Evolutionary conservation across 108 stramenopile species (phyloP).

Genomic region (Conticribra guillardii): DNA sequence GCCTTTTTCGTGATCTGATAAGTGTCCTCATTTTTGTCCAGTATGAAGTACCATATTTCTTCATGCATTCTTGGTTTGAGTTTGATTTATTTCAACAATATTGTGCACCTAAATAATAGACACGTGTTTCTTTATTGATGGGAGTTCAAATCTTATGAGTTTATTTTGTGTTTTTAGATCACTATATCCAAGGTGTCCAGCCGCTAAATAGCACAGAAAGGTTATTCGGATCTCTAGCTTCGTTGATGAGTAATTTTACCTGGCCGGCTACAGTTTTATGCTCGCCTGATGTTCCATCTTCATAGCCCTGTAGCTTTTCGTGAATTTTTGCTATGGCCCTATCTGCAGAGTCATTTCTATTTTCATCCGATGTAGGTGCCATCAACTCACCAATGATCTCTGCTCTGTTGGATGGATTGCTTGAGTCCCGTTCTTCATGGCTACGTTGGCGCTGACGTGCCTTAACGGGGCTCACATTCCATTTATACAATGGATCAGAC

Average conservation of each 20-base stretch:
- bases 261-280: constrained; percentile 95
- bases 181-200: constrained; percentile 93
- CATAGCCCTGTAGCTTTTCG: constrained; percentile 97
- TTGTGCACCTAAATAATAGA: no score
- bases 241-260: constrained; percentile 93
- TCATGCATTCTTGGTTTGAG: no score
- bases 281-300: constrained; percentile 91
- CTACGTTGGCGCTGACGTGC: constrained; percentile 55
- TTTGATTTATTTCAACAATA: no score
- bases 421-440: constrained; percentile 27
- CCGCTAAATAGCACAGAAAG: constrained; percentile 87
- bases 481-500: constrained; percentile 94
- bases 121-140: no score
- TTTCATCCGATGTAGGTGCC: constrained; percentile 24
- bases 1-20: no score
- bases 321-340: constrained; percentile 81
- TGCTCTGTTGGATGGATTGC: constrained; percentile 19
- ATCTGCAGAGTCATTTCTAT: constrained; percentile 60
- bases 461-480: constrained; percentile 84
- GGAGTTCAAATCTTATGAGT: not conserved
- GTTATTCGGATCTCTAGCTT: constrained; percentile 91
- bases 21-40: no score
- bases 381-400: constrained; percentile 8
- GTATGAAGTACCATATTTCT: no score
- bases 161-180: not conserved